Conservation (phyloP, 176 grass and related monocot genomes). For the Hordeum vulgare region MorexV3_pseudomolecules_assembly NC_058521.1:600601480-600601979, state of each 20-base stretch:
- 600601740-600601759: neutral
- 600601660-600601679: neutral
- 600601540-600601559: neutral
- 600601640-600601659: neutral
- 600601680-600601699: conserved; percentile 32
- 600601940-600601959: too few relatives aligned
- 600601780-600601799: neutral
- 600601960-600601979: too few relatives aligned
- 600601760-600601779: neutral
- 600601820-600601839: neutral
- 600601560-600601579: neutral
- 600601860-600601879: too few relatives aligned
- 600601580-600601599: neutral
- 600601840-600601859: too few relatives aligned
- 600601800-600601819: neutral
- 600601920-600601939: too few relatives aligned
- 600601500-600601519: neutral
- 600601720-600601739: neutral
- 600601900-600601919: too few relatives aligned
- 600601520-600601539: neutral
- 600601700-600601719: conserved; percentile 68
- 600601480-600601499: neutral
- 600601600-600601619: neutral
- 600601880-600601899: too few relatives aligned
- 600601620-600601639: conserved; percentile 4